Base-by-base conservation (phyloP, 495 filamentous ascomycete genomes). In the Chlorociboria aeruginascens region DNA sequence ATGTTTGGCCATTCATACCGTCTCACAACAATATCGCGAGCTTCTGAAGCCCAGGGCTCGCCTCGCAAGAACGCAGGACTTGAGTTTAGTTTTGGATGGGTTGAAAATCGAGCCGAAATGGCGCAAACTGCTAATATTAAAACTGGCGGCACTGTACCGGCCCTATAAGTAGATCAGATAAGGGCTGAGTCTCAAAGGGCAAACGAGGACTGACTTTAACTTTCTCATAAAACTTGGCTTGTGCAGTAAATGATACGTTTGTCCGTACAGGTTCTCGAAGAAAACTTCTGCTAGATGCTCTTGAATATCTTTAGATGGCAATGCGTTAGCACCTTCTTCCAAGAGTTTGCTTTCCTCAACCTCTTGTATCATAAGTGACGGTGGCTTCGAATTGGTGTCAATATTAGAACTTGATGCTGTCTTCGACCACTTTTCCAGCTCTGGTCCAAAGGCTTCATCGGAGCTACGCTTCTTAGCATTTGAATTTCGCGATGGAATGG, bases 151-250 rank as follows among this genome's bases (percentile, higher is more conserved):
- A 77, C 55, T 3, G 68, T 65, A 53, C 74, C 69, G 60, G 67
- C 67, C 62, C 74, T 77, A 44, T 28, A 12, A 7, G 8, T 45
- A 39, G 10, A 42, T 50, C 33, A 53, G 38, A 14, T 30, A 8
- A 14, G 31, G 33, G 6, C 11, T 10, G 17, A 28, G 17, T 9
- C 28, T n/a, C 10, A 42, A 10, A 14, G 20, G 20, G 49, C 9
- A 34, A 43, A 10, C 8, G 13, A 16, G 16, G 7, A 65, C 71
- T 32, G 66, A 82, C 80, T 72, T 74, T 50, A 93, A 68, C 53
- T 84, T 83, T 47, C 90, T 74, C 81, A 96, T 94, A 61, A 87
- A 98, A 55, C 89, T 96, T 14, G 90, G 89, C 60, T 95, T 96
- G 62, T 98, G 92, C 30, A 98, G 76, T n/a, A 98, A 66, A 50